Conservation (phyloP, 164 flowering plant genomes). For the Liquidambar formosana region DNA sequence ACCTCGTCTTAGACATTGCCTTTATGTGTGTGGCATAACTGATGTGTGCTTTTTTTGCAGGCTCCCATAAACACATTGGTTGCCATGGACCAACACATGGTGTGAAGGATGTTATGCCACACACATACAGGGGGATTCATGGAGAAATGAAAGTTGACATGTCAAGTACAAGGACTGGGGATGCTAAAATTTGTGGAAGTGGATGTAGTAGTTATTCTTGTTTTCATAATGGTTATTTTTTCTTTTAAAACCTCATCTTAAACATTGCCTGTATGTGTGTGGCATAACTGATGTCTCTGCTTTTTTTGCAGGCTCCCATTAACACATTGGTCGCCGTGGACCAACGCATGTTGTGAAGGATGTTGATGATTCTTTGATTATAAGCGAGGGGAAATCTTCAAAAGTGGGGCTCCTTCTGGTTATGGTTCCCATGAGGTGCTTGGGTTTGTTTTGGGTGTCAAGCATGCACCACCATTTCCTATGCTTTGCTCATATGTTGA, state of each 20-base stretch:
- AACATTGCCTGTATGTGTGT: background rate
- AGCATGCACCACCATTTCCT: background rate
- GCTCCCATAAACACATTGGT: slow-evolving; percentile 59
- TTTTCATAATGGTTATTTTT: slow-evolving; percentile 42
- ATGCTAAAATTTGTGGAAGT: slow-evolving; percentile 42
- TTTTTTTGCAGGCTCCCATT: slow-evolving; percentile 44
- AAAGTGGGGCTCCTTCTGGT: slow-evolving; percentile 56
- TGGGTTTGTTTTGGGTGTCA: background rate
- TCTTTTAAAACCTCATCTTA: background rate
- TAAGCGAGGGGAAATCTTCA: slow-evolving; percentile 53
- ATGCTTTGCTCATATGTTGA: background rate
- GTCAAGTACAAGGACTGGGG: slow-evolving; percentile 39
- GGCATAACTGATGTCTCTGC: background rate
- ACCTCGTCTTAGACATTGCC: background rate
- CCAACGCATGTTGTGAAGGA: slow-evolving; percentile 53
- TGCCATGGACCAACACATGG: slow-evolving; percentile 64
- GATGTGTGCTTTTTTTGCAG: slow-evolving; percentile 20
- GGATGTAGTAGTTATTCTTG: slow-evolving; percentile 46
- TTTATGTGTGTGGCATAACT: slow-evolving; percentile 5
- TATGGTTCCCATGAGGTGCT: slow-evolving; percentile 75
- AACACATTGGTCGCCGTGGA: slow-evolving; percentile 74
- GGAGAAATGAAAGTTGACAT: slow-evolving; percentile 44
- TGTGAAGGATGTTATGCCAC: no score
- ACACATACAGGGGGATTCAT: no score
- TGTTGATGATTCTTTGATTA: slow-evolving; percentile 42